Base-by-base conservation (phyloP, 2,329 filamentous ascomycete genomes). In the Colletotrichum costaricense region DNA sequence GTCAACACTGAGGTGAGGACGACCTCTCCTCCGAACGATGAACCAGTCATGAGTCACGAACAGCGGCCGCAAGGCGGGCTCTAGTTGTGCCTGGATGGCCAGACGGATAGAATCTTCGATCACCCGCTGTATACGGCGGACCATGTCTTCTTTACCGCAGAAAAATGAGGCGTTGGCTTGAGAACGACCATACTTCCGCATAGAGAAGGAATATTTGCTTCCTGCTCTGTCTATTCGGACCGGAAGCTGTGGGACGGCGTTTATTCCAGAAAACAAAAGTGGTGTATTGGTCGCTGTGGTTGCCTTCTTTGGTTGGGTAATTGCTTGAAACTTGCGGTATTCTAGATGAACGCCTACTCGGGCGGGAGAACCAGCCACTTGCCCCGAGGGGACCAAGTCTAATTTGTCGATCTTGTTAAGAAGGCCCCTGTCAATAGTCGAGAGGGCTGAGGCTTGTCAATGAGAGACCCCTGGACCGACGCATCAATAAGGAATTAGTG, bases 361-460 rank as follows among this genome's bases (percentile, higher is more conserved):
- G 22, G 38, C 58, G 30, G 60, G 24, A 62, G 52, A 54, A 54
- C 24, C 54, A 71, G 42, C 54, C 52, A 70, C 60, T 58, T 24
- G 62, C 28, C 71, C 42, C 19, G 7, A 49, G 42, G 42, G 9
- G 19, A 49, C 42, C 60, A 55, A 66, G 42, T 66, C 68, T 56
- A 67, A 72, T 56, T 49, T 42, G 68, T 74, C 72, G 72, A 72
- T 74, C 72, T 67, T 74, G 67, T 30, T 72, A 72, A 72, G 38
- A 33, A n/a, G 22, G n/a, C 68, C 72, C 72, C 62, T 72, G 72
- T 46, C 38, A 54, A 67, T 74, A 72, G 30, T 33, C 24, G 68
- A 66, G 28, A 54, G 12, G 60, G 46, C 35, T 56, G 26, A 60
- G 46, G 28, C 56, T 16, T 63, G 58, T 64, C 49, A 60, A 60